Base-by-base conservation (phyloP, 352 stramenopile genomes). In the Albugo candida region DNA sequence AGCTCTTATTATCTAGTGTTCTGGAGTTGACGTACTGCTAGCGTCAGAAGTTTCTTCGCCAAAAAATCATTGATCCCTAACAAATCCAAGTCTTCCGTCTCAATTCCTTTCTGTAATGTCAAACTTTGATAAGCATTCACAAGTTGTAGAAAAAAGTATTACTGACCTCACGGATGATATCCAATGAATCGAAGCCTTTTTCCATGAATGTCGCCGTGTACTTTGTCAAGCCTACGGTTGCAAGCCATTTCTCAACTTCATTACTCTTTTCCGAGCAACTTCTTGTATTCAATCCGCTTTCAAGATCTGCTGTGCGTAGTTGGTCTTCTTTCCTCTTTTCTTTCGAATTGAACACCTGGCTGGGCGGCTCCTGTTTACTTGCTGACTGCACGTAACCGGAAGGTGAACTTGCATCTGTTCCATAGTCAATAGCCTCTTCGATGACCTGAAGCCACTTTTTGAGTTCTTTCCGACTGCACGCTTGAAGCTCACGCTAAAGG, bases 11-110 rank as follows among this genome's bases (percentile, higher is more conserved):
- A 64, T 13, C 78, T 60, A 46, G 70, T 63, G 35, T 65, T 64
- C 6, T 67, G 67, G 31, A 83, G 49, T 37, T 55, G 65, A 10
- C 71, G 59, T 53, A 74, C 72, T 1, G 73, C 74, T 40, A 60
- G 61, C 13, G 71, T 70, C 50, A 89, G 66, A 24, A 65, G 50
- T 52, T 73, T 72, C n/a, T 73, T 64, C 8, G 70, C 71, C 2
- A 61, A 37, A 1, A 68, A 24, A 49, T 84, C 72, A 36, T 82
- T 80, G 44, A 91, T 84, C 36, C 71, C 73, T 37, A 91, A 53
- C 45, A 91, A 91, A 58, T 91, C 87, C 11, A 91, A 55, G 39
- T 91, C 78, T 46, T 86, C 78, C 48, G 73, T 79, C 43, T 84
- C 75, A 43, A 91, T 84, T 11, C 78, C 78, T 47, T 75, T 91